phyloP scores from a whole-genome alignment of 2,329 filamentous ascomycete species.

The Aureobasidium sp. region DNA sequence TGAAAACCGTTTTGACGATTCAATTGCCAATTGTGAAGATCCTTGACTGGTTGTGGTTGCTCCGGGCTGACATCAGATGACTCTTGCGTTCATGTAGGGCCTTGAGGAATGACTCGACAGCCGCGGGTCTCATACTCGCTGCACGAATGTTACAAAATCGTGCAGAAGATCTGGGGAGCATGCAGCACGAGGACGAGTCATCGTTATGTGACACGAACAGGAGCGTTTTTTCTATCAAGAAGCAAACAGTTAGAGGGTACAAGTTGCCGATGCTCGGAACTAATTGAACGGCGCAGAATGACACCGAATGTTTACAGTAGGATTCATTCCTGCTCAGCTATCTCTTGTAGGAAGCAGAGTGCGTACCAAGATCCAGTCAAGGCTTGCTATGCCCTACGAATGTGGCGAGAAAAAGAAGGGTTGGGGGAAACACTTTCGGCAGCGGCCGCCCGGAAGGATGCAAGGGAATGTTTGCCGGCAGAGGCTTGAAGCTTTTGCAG shows the following conservation, averaged over 20 bases:
- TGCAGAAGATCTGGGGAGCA: background rate
- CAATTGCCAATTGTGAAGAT: background rate
- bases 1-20: background rate
- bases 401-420: conserved; percentile 7
- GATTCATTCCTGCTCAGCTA: conserved; percentile 1
- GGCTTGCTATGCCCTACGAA: background rate
- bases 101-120: background rate
- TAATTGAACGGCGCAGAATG: background rate
- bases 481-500: background rate
- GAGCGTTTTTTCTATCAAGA: background rate
- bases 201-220: background rate
- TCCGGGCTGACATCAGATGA: conserved; percentile 8
- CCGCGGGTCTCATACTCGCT: background rate
- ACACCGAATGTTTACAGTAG: background rate
- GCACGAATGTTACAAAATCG: background rate
- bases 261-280: background rate
- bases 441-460: background rate
- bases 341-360: background rate
- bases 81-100: background rate
- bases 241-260: background rate
- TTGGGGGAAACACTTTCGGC: conserved; percentile 1
- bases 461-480: background rate
- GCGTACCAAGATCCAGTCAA: background rate
- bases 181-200: background rate
- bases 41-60: background rate